Conservation (phyloP, 257 asterid species). For the Solanum microdontum region DNA sequence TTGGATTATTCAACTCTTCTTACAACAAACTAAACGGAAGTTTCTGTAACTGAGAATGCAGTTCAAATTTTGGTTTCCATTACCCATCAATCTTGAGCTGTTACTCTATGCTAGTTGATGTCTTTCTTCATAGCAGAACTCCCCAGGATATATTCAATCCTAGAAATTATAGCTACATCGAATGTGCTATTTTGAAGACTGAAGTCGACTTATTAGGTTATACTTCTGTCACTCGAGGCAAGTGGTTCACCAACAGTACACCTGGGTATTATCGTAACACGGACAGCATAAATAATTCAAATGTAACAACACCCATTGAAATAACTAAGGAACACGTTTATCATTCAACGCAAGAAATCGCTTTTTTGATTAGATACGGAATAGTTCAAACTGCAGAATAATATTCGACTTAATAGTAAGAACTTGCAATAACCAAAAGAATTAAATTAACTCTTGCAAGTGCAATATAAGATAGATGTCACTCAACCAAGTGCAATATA, state of each 20-base stretch:
- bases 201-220: not conserved
- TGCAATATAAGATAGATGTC: no score
- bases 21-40: not conserved
- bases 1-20: not conserved
- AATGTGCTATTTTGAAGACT: not conserved
- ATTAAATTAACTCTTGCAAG: not conserved
- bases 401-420: not conserved
- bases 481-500: not conserved
- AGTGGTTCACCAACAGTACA: not conserved
- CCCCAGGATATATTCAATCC: not conserved
- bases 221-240: not conserved
- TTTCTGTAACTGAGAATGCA: not conserved
- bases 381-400: not conserved
- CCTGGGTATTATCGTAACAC: not conserved
- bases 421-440: not conserved
- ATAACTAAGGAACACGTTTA: not conserved
- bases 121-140: not conserved
- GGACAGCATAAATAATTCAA: not conserved
- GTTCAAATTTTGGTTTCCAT: not conserved
- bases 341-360: not conserved
- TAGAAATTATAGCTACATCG: not conserved
- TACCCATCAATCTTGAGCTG: not conserved
- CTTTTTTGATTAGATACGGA: not conserved
- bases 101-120: not conserved
- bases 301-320: not conserved